Percentiles rank a stretch among this genome's conserved stretches.
These are phyloP conservation scores for Neotropicomus parvogracilis DNA, from an alignment of 1,284 basidiomycete species.

Conservation along the genomic window DNA sequence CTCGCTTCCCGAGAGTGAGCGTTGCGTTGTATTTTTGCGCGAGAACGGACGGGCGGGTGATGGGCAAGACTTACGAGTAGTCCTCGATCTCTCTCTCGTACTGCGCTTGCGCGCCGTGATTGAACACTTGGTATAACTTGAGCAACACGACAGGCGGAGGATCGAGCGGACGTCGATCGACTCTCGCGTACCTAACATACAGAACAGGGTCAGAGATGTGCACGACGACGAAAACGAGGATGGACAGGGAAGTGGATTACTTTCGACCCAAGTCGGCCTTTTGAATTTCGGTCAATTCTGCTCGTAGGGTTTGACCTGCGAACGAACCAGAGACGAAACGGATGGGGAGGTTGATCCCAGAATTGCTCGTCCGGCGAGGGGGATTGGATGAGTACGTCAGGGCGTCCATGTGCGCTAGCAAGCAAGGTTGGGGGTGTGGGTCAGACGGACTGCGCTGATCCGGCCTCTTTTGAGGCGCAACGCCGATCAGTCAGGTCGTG, in stretches of 20 bases:
- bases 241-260: constrained; percentile 33
- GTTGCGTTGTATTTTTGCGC: background rate
- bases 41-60: background rate
- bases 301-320: constrained; percentile 52
- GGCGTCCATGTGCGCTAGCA: constrained; percentile 21
- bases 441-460: constrained; percentile 10
- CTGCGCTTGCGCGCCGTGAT: constrained; percentile 38
- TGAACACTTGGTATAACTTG: constrained; percentile 43
- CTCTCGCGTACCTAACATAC: constrained; percentile 49
- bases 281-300: constrained; percentile 58
- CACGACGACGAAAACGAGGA: background rate
- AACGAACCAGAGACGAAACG: constrained; percentile 58
- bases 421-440: background rate
- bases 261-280: constrained; percentile 64
- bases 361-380: constrained; percentile 30
- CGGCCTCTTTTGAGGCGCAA: constrained; percentile 1
- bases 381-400: constrained; percentile 14
- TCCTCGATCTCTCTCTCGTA: constrained; percentile 43
- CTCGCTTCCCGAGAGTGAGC: constrained; percentile 34
- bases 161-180: constrained; percentile 60
- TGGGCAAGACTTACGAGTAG: constrained; percentile 41
- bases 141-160: constrained; percentile 61
- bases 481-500: constrained; percentile 22
- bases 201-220: constrained; percentile 3
- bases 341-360: constrained; percentile 43